phyloP scores from a whole-genome alignment of 352 stramenopile species.

The Achlya hypogyna region DNA sequence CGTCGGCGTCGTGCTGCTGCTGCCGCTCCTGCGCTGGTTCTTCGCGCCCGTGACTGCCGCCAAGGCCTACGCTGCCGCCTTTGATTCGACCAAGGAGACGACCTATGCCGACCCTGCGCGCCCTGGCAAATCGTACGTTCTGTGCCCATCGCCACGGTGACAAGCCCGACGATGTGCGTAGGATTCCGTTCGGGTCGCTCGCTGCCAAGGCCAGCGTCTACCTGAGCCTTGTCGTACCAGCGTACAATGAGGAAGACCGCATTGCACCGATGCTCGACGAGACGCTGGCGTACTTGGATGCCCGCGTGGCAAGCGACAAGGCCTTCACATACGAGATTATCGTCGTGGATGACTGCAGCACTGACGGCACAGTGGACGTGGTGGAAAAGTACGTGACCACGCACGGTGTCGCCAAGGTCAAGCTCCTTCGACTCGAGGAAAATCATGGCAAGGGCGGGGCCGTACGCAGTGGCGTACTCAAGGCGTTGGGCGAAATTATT shows the following conservation, averaged over 20 bases:
- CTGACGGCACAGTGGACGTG: conserved; percentile 68
- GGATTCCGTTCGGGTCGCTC: not conserved
- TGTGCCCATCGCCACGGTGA: not conserved
- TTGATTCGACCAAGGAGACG: conserved; percentile 45
- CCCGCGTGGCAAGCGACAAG: conserved; percentile 36
- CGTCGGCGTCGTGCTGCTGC: conserved; percentile 28
- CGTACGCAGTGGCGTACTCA: conserved; percentile 82
- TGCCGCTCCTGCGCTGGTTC: conserved; percentile 52
- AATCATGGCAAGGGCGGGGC: conserved; percentile 91
- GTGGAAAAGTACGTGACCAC: conserved; percentile 42
- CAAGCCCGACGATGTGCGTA: not conserved
- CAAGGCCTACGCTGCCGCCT: conserved; percentile 34
- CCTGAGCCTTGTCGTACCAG: conserved; percentile 89
- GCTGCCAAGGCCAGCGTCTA: conserved; percentile 27
- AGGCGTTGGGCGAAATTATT: conserved; percentile 63
- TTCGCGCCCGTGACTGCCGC: conserved; percentile 44
- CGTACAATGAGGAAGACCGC: conserved; percentile 91
- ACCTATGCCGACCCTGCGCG: conserved; percentile 45
- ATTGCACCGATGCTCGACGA: conserved; percentile 87
- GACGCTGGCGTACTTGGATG: conserved; percentile 81
- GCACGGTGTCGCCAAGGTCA: conserved; percentile 45
- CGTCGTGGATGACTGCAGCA: conserved; percentile 89
- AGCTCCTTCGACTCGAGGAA: conserved; percentile 62
- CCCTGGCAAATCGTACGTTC: conserved; percentile 30
- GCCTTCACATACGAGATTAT: conserved; percentile 84